Evolutionary conservation across 805 yeast genomes (phyloP), one percentile per base, ranked within the genome.

Genomic region (Cyberlindnera euphorbiae): DNA sequence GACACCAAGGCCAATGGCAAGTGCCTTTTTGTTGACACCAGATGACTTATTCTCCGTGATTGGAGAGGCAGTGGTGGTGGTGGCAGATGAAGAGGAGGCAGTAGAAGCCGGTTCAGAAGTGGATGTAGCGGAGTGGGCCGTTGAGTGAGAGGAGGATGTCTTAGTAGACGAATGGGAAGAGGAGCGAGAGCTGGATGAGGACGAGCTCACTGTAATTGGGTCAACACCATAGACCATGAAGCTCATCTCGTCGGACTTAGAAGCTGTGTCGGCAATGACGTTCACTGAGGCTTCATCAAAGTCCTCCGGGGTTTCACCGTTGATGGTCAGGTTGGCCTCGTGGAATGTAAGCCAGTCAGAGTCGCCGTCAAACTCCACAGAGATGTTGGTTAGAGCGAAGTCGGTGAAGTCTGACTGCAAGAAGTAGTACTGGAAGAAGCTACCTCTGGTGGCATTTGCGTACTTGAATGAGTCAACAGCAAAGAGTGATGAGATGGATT

Each of bases 1-100:
- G n/a, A 84, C 89, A 37, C 96, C 97, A 41, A 89, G 71, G 1
- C 89, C 95, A 53, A 90, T 83, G 0, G 95, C 96, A n/a, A 85
- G 65, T 3, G 74, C 72, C 46, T 73, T 80, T 35, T 64, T 67
- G 29, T 59, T 61, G 25, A 55, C 35, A 36, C 42, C 33, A 33
- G 47, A 34, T 5, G 35, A 25, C 34, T 42, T 38, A 19, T 22
- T 33, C 12, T 31, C 7, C 15, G 60, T 32, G 4, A 66, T 17
- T 3, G 63, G 17, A 5, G 61, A 28, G 19, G 33, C 21, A 18
- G 32, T 30, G 3, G 65, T 31, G 1, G 65, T 37, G 8, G 58
- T 34, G 12, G 33, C 17, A 9, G 39, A 17, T 9, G 43, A 12
- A 3, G 33, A 15, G 10, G 50, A 26, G 4, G 42, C 23, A 15